phyloP scores from a whole-genome alignment of 768 basidiomycete species.

The Coprinopsis strossmayeri region DNA sequence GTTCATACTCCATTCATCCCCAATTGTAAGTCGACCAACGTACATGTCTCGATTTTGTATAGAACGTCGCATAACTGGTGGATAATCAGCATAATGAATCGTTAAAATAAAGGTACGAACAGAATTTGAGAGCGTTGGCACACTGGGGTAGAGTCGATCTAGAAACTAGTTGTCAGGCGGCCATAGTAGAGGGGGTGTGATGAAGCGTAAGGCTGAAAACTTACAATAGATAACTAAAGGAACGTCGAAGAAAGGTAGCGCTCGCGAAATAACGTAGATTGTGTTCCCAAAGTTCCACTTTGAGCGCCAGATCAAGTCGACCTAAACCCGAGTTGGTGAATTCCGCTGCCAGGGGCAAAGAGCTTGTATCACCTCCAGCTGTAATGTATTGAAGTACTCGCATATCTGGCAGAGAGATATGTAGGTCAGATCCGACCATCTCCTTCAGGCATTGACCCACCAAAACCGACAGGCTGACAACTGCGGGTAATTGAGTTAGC shows the following conservation, averaged over 20 bases:
- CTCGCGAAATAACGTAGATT: not conserved
- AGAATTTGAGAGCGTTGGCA: not conserved
- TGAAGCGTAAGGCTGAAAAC: not conserved
- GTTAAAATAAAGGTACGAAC: not conserved
- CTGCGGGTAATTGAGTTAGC: too few relatives aligned
- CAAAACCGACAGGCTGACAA: not conserved
- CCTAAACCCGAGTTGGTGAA: too few relatives aligned
- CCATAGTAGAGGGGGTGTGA: not conserved
- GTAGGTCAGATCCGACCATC: too few relatives aligned
- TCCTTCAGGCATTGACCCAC: too few relatives aligned
- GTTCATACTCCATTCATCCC: too few relatives aligned
- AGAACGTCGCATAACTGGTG: not conserved
- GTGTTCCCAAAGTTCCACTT: not conserved
- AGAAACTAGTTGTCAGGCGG: not conserved
- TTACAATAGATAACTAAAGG: not conserved
- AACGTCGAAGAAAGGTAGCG: not conserved
- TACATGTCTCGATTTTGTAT: constrained; percentile 1
- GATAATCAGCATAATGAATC: not conserved
- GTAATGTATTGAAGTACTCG: not conserved
- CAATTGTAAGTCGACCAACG: not conserved
- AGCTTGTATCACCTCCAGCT: too few relatives aligned
- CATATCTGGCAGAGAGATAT: not conserved
- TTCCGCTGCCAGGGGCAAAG: too few relatives aligned
- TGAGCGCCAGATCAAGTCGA: not conserved
- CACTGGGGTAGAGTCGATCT: not conserved